These are phyloP conservation scores for Eutrema japonicum DNA, from an alignment of 345 rosid species.

Conservation along the genomic window DNA sequence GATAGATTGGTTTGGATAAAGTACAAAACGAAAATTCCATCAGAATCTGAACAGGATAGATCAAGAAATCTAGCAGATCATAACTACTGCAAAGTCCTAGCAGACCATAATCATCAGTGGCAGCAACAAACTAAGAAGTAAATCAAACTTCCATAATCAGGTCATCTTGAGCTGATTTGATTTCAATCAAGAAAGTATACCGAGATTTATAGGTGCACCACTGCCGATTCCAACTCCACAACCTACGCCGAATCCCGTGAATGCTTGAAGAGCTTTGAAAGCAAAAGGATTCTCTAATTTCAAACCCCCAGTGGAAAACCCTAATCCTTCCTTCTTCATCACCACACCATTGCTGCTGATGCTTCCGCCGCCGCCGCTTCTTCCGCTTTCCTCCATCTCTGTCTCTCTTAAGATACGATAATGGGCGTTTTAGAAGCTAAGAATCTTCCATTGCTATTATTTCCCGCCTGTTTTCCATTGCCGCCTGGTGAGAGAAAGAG, in stretches of 20 bases:
- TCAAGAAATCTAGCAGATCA: background rate
- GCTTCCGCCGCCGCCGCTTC: conserved; percentile 31
- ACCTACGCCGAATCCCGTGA: conserved; percentile 94
- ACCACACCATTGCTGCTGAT: conserved; percentile 41
- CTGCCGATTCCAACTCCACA: conserved; percentile 94
- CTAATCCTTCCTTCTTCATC: conserved; percentile 49
- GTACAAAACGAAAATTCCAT: background rate
- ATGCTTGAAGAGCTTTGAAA: conserved; percentile 87
- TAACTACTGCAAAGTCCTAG: no score
- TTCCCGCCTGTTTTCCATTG: conserved; percentile 44
- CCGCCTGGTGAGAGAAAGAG: background rate
- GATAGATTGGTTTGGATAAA: background rate
- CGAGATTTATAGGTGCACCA: conserved; percentile 76
- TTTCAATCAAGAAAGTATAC: conserved; percentile 45
- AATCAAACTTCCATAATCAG: background rate
- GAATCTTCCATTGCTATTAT: conserved; percentile 5
- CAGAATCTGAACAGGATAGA: background rate
- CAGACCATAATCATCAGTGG: background rate
- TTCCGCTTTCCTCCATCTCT: conserved; percentile 46
- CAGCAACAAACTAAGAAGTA: background rate
- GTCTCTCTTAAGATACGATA: conserved; percentile 4
- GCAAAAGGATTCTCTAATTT: conserved; percentile 78
- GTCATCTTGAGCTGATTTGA: conserved; percentile 5
- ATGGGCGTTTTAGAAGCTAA: conserved; percentile 11
- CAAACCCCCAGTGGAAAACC: conserved; percentile 55